Evolutionary conservation across 2,329 filamentous ascomycete genomes (phyloP), one percentile per base, ranked within the genome.

Genomic region (Diaporthe helianthi): DNA sequence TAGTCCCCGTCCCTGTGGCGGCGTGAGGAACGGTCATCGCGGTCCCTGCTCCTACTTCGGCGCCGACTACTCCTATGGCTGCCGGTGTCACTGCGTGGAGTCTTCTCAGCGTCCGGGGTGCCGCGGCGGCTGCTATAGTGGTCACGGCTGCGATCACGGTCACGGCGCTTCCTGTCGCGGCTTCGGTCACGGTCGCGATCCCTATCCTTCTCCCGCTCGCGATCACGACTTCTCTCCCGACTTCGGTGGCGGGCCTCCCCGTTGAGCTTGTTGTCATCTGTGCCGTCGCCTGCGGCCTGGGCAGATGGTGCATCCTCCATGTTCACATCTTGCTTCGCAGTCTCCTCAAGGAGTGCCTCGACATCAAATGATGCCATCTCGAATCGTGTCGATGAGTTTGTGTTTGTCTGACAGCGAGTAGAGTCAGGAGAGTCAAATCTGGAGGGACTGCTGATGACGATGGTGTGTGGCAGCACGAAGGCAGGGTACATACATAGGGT

Each of bases 301-400:
- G 10, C 60, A 36, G 68, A 51, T 41, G 68, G 65, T 19, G 68
- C 69, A 29, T 72, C 68, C 22, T 72, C 75, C 75, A 81, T 82
- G 76, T 84, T 83, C 66, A 86, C 82, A 66, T 83, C 82, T 71
- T 84, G 81, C 73, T 89, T 90, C 65, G 92, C 93, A 72, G 92
- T 93, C 64, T 92, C 93, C 81, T 97, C 94, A 75, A 98, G 89
- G 73, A 98, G 87, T 74, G 93, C 93, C 85, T 98, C 94, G 76
- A 98, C 93, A 78, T 97, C 93, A 74, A 91, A 83, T 79, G 86
- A 86, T 78, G 89, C 89, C 89, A 91, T 91, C 69, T 71, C 76
- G 54, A 36, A 47, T 36, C 12, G 33, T 49, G 19, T 60, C 15
- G 29, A 13, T 31, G 24, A 22, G 24, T 9, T 46, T 19, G 29